Conservation (phyloP, 2,329 filamentous ascomycete species). For the Diaporthe nobilis region DNA sequence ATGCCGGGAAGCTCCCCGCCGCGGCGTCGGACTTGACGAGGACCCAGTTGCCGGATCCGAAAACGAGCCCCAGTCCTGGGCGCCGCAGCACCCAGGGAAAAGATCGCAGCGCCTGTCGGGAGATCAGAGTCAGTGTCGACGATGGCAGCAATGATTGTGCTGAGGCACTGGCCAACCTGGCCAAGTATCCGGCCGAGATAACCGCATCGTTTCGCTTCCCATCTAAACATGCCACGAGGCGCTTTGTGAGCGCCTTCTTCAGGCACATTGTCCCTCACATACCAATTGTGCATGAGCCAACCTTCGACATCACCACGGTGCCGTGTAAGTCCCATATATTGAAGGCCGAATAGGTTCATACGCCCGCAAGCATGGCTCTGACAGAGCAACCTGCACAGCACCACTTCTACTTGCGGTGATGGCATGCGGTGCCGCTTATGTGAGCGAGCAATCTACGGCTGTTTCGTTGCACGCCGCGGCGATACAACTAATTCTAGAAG, state of each 20-base stretch:
- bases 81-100: not conserved
- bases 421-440: conserved; percentile 4
- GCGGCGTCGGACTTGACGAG: not conserved
- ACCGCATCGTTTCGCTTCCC: not conserved
- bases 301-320: not conserved
- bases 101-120: not conserved
- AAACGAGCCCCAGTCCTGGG: not conserved
- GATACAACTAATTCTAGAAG: not conserved
- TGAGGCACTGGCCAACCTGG: not conserved
- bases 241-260: conserved; percentile 4
- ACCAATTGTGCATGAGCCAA: not conserved
- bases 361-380: not conserved
- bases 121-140: not conserved
- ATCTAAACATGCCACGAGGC: not conserved
- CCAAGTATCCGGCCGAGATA: not conserved
- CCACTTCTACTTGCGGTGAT: not conserved
- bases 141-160: not conserved
- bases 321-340: not conserved
- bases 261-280: not conserved
- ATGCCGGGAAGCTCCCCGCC: not conserved
- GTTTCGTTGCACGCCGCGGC: not conserved
- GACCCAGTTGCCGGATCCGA: not conserved
- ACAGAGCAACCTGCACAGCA: not conserved
- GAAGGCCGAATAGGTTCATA: too few species aligned
- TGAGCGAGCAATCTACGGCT: not conserved